Evolutionary conservation across 2,329 filamentous ascomycete species (phyloP), one percentile per base, ranked within the genome.

Genomic region (Colletotrichum tabaci): DNA sequence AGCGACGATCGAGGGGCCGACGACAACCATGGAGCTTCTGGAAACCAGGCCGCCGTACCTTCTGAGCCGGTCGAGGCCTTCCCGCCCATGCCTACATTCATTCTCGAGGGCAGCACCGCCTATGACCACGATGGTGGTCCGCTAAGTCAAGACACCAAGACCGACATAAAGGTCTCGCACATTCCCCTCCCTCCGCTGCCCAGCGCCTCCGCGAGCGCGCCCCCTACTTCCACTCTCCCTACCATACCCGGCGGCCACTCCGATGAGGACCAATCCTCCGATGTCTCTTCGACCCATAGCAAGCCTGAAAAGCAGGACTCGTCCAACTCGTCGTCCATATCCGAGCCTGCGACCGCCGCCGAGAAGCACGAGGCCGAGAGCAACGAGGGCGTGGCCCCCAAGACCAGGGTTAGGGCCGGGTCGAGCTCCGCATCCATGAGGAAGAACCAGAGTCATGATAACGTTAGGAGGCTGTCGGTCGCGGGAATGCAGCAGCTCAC

Each of bases 401-500:
- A 38, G 35, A 40, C 55, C 2, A 58, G 66, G 40, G 57, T 63
- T 21, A 60, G 66, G 30, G 63, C 60, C 21, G 67, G 64, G n/a
- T 72, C 74, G 21, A 66, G 55, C 35, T 69, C 66, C n/a, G 66
- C 61, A 50, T 68, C 69, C 35, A 71, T 74, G 61, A 74, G 56
- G 50, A 79, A 76, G 60, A 77, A 75, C 38, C 61, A 73, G 42
- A 83, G 80, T 73, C 79, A 81, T 52, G 86, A 85, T 71, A 84
- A 81, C 58, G 80, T 90, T 57, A 84, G 87, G 66, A 86, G 88
- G 47, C 82, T 91, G 35, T 90, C 89, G 0, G 87, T 87, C 9
- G 86, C 84, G 47, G 87, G 90, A 75, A 90, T 91, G 77, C 86
- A 89, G 64, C 86, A 89, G 71, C 80, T 92, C 70, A 86, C 87